phyloP scores from a whole-genome alignment of 1,284 basidiomycete species.

The Sporisorium iseilematis-ciliati region DNA sequence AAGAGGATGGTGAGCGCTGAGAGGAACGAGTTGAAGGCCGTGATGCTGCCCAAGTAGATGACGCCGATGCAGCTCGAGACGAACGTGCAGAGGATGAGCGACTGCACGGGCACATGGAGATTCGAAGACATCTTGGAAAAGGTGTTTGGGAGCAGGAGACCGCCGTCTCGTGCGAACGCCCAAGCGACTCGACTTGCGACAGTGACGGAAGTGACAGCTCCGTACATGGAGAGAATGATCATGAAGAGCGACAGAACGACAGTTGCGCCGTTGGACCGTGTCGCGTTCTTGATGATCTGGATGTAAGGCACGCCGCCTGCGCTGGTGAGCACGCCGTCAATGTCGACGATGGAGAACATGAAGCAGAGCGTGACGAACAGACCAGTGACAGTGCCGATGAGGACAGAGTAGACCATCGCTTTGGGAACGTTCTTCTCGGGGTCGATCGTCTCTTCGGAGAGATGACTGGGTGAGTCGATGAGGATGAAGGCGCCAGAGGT shows the following conservation, averaged over 20 bases:
- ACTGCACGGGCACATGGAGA: constrained; percentile 30
- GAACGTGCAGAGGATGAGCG: constrained; percentile 30
- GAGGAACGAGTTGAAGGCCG: constrained; percentile 43
- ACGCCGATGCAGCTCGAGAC: constrained; percentile 38
- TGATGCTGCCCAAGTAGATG: constrained; percentile 41
- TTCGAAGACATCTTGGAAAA: constrained; percentile 26
- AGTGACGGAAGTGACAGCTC: constrained; percentile 33
- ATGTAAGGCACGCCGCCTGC: constrained; percentile 33
- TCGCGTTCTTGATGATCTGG: constrained; percentile 38
- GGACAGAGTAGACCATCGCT: constrained; percentile 39
- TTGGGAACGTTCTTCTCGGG: constrained; percentile 41
- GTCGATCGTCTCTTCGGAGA: constrained; percentile 39
- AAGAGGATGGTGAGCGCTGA: constrained; percentile 39
- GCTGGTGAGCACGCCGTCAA: constrained; percentile 33
- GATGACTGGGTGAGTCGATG: constrained; percentile 41
- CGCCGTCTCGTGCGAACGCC: constrained; percentile 40
- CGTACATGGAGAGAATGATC: constrained; percentile 36
- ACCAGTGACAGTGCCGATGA: constrained; percentile 35
- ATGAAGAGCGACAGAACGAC: constrained; percentile 40
- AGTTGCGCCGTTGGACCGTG: constrained; percentile 30
- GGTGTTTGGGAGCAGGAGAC: constrained; percentile 21
- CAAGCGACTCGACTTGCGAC: constrained; percentile 37
- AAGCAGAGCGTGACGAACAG: constrained; percentile 40
- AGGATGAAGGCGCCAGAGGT: constrained; percentile 37
- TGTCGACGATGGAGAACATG: constrained; percentile 41